phyloP scores from a whole-genome alignment of 306 rosid genomes.

The Herpetospermum pedunculosum region DNA sequence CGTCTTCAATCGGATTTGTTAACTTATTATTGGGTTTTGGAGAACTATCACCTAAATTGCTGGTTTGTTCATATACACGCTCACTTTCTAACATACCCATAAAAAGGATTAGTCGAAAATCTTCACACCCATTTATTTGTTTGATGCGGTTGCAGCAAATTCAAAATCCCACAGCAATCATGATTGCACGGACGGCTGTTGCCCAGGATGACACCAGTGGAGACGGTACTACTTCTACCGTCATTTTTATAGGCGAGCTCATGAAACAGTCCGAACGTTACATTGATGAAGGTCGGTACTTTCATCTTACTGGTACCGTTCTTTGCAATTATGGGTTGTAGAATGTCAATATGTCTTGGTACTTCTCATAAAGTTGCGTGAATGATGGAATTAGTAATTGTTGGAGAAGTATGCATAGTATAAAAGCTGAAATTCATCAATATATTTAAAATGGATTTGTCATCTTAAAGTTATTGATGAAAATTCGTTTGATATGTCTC shows the following conservation, averaged over 20 bases:
- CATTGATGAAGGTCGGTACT: constrained; percentile 69
- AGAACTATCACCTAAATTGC: neutral
- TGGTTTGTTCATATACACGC: neutral
- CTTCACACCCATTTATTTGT: neutral
- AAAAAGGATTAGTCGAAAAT: neutral
- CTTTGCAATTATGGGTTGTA: neutral
- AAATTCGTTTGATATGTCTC: neutral
- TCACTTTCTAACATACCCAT: neutral
- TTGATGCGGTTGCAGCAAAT: constrained; percentile 55
- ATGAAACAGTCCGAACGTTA: constrained; percentile 91
- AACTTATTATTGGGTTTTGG: neutral
- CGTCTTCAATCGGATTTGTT: neutral
- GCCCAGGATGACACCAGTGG: constrained; percentile 96
- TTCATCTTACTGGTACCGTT: neutral
- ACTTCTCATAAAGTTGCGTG: neutral
- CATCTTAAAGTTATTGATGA: neutral
- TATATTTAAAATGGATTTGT: neutral
- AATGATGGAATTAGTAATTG: neutral
- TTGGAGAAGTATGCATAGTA: neutral
- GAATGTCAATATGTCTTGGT: neutral
- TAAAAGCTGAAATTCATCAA: neutral
- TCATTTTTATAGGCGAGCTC: constrained; percentile 88
- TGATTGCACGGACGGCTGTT: constrained; percentile 95
- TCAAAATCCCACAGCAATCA: constrained; percentile 94
- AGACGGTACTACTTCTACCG: constrained; percentile 95